Conservation (phyloP, 1,139 yeast species). For the Insectozyma bohioensis region DNA sequence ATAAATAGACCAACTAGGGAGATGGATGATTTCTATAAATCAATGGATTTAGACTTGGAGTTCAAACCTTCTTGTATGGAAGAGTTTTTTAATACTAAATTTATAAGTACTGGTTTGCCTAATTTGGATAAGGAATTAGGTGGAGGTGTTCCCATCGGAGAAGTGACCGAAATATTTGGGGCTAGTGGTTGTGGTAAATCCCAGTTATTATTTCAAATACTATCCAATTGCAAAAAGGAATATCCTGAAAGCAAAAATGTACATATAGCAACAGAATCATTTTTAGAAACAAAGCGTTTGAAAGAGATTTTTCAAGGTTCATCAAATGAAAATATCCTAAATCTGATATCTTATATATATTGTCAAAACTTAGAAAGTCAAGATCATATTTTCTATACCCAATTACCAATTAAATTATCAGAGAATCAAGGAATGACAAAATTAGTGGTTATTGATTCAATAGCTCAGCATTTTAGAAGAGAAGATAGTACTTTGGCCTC, state of each 20-base stretch:
- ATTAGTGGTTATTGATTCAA: conserved; percentile 70
- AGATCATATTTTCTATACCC: conserved; percentile 71
- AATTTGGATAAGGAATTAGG: conserved; percentile 54
- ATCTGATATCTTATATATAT: conserved; percentile 58
- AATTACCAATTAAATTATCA: conserved; percentile 58
- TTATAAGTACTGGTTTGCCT: conserved; percentile 60
- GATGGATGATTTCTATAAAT: conserved; percentile 34
- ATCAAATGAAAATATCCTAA: conserved; percentile 38
- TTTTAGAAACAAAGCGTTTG: conserved; percentile 64
- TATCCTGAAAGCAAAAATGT: conserved; percentile 30
- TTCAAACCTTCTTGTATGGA: conserved; percentile 5
- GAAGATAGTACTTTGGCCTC: conserved; percentile 48
- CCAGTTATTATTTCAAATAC: conserved; percentile 66
- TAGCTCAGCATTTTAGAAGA: conserved; percentile 81
- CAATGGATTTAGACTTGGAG: conserved; percentile 9
- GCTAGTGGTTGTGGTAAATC: conserved; percentile 86
- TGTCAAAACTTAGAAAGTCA: conserved; percentile 71
- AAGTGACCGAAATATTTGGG: conserved; percentile 79
- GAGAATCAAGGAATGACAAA: conserved; percentile 42
- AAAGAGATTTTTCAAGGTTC: conserved; percentile 21
- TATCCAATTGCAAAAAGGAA: conserved; percentile 32
- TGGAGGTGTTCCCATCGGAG: conserved; percentile 72
- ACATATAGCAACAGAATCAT: conserved; percentile 76
- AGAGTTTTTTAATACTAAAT: conserved; percentile 12
- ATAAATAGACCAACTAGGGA: conserved; percentile 51